These are phyloP conservation scores for Linanthus parryae DNA, from an alignment of 148 eudicot genomes.

Conservation along the genomic window DNA sequence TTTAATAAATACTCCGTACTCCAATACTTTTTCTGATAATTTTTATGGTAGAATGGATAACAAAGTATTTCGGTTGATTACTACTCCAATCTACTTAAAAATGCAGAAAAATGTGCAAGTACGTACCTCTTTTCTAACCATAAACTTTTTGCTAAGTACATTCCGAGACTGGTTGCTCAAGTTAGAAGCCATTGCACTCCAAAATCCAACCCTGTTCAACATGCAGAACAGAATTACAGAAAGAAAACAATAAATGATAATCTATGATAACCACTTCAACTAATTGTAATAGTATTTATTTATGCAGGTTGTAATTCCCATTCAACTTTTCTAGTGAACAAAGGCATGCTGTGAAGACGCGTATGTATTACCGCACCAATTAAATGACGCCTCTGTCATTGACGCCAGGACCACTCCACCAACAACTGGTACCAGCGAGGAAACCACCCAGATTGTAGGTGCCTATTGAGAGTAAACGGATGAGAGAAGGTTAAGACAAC, in stretches of 20 bases:
- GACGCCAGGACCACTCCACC: constrained; percentile 98
- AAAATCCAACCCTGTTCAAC: constrained; percentile 78
- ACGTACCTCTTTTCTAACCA: constrained; percentile 86
- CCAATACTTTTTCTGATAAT: too few relatives aligned
- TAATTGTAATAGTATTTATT: too few relatives aligned
- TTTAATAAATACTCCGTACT: too few relatives aligned
- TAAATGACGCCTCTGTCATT: constrained; percentile 86
- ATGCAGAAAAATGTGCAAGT: neutral
- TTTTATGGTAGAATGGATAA: too few relatives aligned
- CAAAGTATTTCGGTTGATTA: neutral
- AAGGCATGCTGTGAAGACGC: constrained; percentile 10
- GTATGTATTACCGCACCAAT: constrained; percentile 50
- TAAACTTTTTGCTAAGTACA: constrained; percentile 92
- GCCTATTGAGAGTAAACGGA: constrained; percentile 26
- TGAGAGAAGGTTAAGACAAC: neutral
- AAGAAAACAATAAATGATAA: neutral
- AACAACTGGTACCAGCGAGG: constrained; percentile 77
- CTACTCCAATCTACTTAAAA: neutral
- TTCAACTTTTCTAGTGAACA: too few relatives aligned
- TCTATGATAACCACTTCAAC: constrained; percentile 4
- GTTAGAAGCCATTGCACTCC: constrained; percentile 99
- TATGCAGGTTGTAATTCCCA: too few relatives aligned
- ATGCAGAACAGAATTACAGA: neutral
- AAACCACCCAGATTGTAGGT: constrained; percentile 82
- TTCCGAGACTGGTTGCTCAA: constrained; percentile 85